Evolutionary conservation across 2,329 filamentous ascomycete species (phyloP).

Genomic region (Keithomyces neogunnii): DNA sequence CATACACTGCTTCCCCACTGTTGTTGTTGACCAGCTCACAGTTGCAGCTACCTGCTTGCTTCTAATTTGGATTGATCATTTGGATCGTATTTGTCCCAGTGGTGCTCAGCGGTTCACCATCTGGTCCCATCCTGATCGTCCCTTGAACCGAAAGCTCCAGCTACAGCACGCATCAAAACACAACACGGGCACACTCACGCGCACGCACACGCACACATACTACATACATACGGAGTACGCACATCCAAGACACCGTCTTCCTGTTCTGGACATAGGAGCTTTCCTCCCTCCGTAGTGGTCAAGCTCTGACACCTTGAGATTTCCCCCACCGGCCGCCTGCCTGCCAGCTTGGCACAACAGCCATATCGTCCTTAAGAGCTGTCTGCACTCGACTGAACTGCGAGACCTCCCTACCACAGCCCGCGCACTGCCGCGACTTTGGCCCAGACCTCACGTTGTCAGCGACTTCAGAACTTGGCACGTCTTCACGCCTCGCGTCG

Average conservation of each 20-base stretch:
- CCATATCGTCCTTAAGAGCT: too few species aligned
- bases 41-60: slow-evolving; percentile 1
- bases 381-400: not conserved
- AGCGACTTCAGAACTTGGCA: not conserved
- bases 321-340: too few species aligned
- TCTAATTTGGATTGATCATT: not conserved
- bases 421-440: not conserved
- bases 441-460: too few species aligned
- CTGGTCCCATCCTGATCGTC: not conserved
- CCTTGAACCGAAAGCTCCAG: too few species aligned
- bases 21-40: slow-evolving; percentile 1
- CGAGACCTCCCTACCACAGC: not conserved
- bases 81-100: not conserved
- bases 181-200: too few species aligned
- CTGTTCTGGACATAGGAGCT: not conserved
- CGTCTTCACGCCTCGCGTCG: slow-evolving; percentile 1
- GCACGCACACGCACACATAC: too few species aligned
- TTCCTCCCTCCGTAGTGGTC: not conserved
- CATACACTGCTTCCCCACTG: slow-evolving; percentile 5
- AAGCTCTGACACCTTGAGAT: not conserved
- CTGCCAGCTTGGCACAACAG: too few species aligned
- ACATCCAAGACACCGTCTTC: not conserved
- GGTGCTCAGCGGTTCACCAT: not conserved
- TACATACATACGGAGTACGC: too few species aligned
- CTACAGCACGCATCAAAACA: too few species aligned